Evolutionary conservation across 1,139 yeast species (phyloP).

Genomic region (Magnusiomyces clavatus): DNA sequence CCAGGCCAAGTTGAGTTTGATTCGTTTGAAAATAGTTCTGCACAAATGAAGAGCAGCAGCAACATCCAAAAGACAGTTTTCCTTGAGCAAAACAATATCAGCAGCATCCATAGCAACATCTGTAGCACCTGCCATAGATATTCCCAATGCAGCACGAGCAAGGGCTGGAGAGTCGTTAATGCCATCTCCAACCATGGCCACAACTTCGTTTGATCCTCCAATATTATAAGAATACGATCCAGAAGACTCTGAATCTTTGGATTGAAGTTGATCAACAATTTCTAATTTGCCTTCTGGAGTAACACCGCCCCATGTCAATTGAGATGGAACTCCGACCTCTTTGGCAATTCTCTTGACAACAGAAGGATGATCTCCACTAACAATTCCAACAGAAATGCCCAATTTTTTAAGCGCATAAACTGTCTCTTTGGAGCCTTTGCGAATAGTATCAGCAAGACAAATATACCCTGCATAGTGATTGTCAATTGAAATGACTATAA

Average conservation of each 20-base stretch:
- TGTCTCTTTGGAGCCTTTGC: constrained; percentile 56
- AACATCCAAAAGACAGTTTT: constrained; percentile 51
- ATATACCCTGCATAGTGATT: constrained; percentile 54
- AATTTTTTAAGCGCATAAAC: constrained; percentile 46
- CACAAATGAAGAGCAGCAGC: constrained; percentile 70
- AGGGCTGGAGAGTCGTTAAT: constrained; percentile 95
- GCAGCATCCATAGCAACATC: constrained; percentile 97
- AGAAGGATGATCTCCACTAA: constrained; percentile 73
- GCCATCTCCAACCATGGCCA: constrained; percentile 95
- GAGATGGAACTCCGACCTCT: constrained; percentile 56
- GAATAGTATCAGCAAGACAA: constrained; percentile 62
- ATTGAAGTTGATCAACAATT: constrained; percentile 53
- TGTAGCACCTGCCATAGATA: constrained; percentile 87
- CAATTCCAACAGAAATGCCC: constrained; percentile 71
- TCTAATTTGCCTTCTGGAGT: constrained; percentile 72
- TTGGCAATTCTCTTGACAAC: constrained; percentile 62
- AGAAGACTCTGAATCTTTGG: constrained; percentile 20
- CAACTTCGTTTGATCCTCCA: constrained; percentile 25
- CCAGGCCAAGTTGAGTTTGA: constrained; percentile 76
- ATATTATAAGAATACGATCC: constrained; percentile 7
- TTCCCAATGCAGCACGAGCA: constrained; percentile 80
- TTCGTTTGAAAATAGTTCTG: constrained; percentile 58
- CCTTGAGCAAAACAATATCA: constrained; percentile 61
- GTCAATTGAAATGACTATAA: constrained; percentile 44
- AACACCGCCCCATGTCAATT: constrained; percentile 67